These are phyloP conservation scores for Botrytis sinoallii DNA, from an alignment of 2,329 filamentous ascomycete genomes.

Conservation along the genomic window DNA sequence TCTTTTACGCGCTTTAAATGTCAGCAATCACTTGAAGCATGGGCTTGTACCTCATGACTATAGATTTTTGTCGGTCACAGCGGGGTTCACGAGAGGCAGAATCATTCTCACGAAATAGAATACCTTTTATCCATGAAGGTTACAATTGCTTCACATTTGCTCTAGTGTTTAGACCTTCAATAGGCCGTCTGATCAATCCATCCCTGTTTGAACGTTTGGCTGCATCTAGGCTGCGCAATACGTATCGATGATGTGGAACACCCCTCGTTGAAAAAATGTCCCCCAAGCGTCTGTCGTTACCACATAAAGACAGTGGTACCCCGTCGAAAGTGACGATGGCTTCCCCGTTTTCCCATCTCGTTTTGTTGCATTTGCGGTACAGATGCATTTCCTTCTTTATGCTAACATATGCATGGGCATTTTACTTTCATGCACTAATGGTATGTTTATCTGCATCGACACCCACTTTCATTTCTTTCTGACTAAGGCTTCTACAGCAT, in stretches of 20 bases:
- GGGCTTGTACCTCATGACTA: not conserved
- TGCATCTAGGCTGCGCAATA: not conserved
- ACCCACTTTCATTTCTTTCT: not conserved
- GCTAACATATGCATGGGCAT: conserved; percentile 4
- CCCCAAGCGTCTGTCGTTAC: not conserved
- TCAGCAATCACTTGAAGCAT: not conserved
- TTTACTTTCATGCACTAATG: conserved; percentile 13
- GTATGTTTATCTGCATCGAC: not conserved
- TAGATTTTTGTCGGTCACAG: not conserved
- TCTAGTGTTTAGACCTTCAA: not conserved
- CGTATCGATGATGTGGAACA: not conserved
- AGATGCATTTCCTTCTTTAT: conserved; percentile 6
- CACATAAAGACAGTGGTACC: conserved; percentile 10
- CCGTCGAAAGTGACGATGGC: not conserved
- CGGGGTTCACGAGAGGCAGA: not conserved
- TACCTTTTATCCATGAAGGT: not conserved
- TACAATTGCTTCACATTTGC: not conserved
- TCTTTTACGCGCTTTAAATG: not conserved
- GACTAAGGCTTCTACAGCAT: not conserved
- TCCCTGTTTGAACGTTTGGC: not conserved
- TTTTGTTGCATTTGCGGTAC: not conserved
- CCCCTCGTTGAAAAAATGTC: not conserved
- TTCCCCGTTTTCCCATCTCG: not conserved
- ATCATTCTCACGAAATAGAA: not conserved
- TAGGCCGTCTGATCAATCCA: not conserved